Percentiles rank a stretch among this genome's conserved stretches.
These are phyloP conservation scores for Hypoxylon sp. DNA, from an alignment of 2,329 filamentous ascomycete genomes.

Conservation along the genomic window DNA sequence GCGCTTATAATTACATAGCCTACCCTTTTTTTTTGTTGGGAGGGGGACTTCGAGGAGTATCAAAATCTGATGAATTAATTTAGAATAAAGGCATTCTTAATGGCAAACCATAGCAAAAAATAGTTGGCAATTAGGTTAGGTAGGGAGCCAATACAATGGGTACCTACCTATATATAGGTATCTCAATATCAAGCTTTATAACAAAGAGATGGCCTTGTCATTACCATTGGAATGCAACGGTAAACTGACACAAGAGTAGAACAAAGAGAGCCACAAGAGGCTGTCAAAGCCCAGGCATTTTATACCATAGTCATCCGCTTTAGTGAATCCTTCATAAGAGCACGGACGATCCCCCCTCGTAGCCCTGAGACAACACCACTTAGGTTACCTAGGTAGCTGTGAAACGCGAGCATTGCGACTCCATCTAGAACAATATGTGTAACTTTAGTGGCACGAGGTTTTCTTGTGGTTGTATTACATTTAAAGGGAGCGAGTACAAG, in stretches of 20 bases:
- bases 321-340: background rate
- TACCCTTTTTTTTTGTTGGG: too few relatives aligned
- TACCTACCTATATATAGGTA: too few relatives aligned
- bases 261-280: background rate
- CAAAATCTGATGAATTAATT: background rate
- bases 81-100: slow-evolving; percentile 1
- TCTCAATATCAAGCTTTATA: too few relatives aligned
- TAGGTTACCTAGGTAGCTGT: background rate
- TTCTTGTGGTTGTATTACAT: slow-evolving; percentile 34
- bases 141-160: too few relatives aligned
- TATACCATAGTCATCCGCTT: background rate
- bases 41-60: background rate
- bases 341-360: background rate
- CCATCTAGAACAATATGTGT: slow-evolving; percentile 6
- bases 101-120: background rate
- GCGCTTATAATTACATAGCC: too few relatives aligned
- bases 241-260: background rate
- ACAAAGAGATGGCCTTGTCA: background rate
- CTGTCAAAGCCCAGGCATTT: background rate
- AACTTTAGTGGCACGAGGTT: slow-evolving; percentile 26
- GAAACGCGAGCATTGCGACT: background rate
- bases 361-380: background rate
- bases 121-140: background rate
- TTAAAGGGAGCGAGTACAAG: slow-evolving; percentile 33
- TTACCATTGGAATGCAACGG: background rate